Conservation (phyloP, 768 basidiomycete species). For the Artomyces pyxidatus region DNA sequence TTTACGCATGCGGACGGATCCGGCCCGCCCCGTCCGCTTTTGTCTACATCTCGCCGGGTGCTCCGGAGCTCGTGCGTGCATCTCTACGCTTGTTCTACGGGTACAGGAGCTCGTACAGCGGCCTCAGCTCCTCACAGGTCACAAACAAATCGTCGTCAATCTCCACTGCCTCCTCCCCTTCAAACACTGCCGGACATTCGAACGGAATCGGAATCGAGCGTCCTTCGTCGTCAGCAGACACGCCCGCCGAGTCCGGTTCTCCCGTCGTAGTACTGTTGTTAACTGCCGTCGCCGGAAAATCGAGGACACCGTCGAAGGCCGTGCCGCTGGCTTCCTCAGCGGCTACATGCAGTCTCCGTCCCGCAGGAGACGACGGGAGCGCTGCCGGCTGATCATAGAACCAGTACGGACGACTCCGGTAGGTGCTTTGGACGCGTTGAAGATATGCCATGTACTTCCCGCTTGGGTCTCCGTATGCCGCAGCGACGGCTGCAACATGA, state of each 20-base stretch:
- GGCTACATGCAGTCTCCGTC: background rate
- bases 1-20: background rate
- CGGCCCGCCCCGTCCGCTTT: background rate
- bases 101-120: slow-evolving; percentile 23
- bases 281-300: background rate
- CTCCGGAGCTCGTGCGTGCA: background rate
- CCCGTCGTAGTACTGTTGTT: background rate
- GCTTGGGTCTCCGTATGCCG: slow-evolving; percentile 45
- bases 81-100: background rate
- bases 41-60: too few relatives aligned
- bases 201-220: slow-evolving; percentile 19
- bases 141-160: slow-evolving; percentile 36
- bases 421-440: slow-evolving; percentile 23
- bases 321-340: background rate
- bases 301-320: background rate
- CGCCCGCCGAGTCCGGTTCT: background rate
- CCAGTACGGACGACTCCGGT: slow-evolving; percentile 34
- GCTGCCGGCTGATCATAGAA: slow-evolving; percentile 40
- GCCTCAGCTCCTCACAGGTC: slow-evolving; percentile 34
- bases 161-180: slow-evolving; percentile 22
- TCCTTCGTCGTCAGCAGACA: background rate
- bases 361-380: slow-evolving; percentile 29
- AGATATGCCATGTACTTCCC: slow-evolving; percentile 42
- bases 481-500: slow-evolving; percentile 43
- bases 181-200: slow-evolving; percentile 33